Evolutionary conservation across 208 protist species (phyloP), one percentile per base, ranked within the genome.

Genomic region (Trypanosoma rangeli): DNA sequence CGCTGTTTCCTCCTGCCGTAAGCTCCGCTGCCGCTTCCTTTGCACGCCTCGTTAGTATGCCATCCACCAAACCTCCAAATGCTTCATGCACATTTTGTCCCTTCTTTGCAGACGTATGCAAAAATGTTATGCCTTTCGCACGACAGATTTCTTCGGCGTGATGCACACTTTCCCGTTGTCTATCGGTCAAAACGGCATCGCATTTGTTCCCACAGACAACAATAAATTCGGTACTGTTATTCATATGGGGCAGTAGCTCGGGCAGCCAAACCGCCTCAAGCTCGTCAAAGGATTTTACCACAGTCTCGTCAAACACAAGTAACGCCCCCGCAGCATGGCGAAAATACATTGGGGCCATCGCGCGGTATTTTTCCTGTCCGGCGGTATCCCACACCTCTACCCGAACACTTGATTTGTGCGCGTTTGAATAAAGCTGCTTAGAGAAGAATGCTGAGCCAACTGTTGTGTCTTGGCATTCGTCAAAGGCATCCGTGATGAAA

Each of bases 291-390:
- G 71, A 73, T 22, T 79, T 39, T 18, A 49, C 24, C n/a, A 42
- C 61, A 12, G 66, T 85, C 22, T 82, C 60, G 44, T 86, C 81
- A 65, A 79, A 86, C 1, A 86, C 80, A 24, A 86, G 22, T 2
- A 86, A n/a, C 0, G 68, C 77, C 24, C 62, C 80, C 1, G 63
- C 78, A 20, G 82, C 75, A 48, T 55, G 37, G 24, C 79, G 61
- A 63, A 82, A 86, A 49, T 87, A 86, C 24, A 87, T 80, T 4
- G 80, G 77, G 37, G 64, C 77, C 54, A 86, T 49, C 5, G 82
- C 80, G 15, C 70, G 20, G 71, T 84, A 86, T 58, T 78, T 63
- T 52, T 86, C 80, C 44, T 86, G 80, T 8, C 80, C 80, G 5
- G 80, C 80, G 13, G 75, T 82, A 50, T 83, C 78, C 78, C 78